Evolutionary conservation across 179 eudicot genomes (phyloP).

Genomic region (Amaranthus tricolor): DNA sequence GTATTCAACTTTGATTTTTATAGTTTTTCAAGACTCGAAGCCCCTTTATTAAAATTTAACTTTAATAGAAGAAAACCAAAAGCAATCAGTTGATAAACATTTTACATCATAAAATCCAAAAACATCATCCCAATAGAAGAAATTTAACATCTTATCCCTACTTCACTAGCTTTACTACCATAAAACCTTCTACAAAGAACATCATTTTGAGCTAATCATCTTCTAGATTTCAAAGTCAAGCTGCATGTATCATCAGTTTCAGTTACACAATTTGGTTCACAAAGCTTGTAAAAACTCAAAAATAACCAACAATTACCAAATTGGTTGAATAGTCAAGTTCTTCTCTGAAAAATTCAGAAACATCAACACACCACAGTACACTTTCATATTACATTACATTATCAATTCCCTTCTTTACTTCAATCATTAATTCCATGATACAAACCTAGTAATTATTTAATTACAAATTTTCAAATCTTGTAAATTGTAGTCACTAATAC

Average conservation of each 20-base stretch:
- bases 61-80: neutral
- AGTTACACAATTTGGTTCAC: too few relatives aligned
- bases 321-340: neutral
- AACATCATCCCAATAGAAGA: neutral
- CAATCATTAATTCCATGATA: too few relatives aligned
- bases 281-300: too few relatives aligned
- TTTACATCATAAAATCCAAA: too few relatives aligned
- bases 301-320: neutral
- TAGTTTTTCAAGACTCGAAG: neutral
- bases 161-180: neutral
- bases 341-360: too few relatives aligned
- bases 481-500: too few relatives aligned
- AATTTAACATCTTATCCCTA: neutral
- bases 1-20: neutral
- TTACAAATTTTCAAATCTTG: too few relatives aligned
- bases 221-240: too few relatives aligned
- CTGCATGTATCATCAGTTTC: neutral
- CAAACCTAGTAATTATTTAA: too few relatives aligned
- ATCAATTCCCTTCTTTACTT: too few relatives aligned
- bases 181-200: neutral
- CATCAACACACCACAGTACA: neutral
- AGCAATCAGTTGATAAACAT: too few relatives aligned
- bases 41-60: neutral
- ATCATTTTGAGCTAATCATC: too few relatives aligned
- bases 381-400: neutral